Percentiles rank a stretch among this genome's conserved stretches.
phyloP scores from a whole-genome alignment of 225 moss, liverwort and hornwort species.

The Bryum argenteum region DNA sequence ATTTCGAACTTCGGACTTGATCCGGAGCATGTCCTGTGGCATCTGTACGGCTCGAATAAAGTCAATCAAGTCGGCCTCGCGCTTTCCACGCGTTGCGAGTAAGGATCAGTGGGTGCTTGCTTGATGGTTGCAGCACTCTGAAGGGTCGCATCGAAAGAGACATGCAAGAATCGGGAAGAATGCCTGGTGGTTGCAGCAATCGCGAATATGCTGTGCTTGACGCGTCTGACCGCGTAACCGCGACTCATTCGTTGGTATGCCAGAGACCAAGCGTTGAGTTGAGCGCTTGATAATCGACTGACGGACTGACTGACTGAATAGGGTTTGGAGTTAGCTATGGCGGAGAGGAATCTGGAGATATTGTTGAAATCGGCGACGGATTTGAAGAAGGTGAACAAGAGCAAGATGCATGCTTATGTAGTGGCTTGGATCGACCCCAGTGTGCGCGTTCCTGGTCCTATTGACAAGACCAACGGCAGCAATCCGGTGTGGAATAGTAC shows the following conservation, averaged over 20 bases:
- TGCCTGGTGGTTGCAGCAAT: neutral
- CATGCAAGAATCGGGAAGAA: too few relatives aligned
- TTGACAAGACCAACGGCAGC: conserved; percentile 47
- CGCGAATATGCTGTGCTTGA: neutral
- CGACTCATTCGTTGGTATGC: neutral
- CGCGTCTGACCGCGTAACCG: neutral
- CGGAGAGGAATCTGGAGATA: conserved; percentile 49
- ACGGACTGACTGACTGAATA: too few relatives aligned
- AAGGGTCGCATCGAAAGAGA: conserved; percentile 18
- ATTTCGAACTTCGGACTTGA: too few relatives aligned
- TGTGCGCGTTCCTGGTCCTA: conserved; percentile 46
- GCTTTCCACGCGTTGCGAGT: conserved; percentile 20
- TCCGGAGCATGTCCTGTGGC: too few relatives aligned
- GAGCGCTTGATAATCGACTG: neutral
- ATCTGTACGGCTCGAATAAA: too few relatives aligned
- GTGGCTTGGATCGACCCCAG: conserved; percentile 60
- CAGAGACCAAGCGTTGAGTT: neutral
- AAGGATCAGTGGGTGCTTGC: neutral
- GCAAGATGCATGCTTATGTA: conserved; percentile 51
- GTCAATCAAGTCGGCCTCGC: too few relatives aligned
- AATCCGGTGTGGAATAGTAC: conserved; percentile 54
- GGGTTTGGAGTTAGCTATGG: conserved; percentile 27
- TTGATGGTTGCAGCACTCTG: conserved; percentile 9
- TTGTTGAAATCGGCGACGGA: conserved; percentile 40
- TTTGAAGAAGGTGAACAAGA: conserved; percentile 58